A percentile compares a stretch with the other conserved stretches of the same genome.
Conservation (phyloP, 2,329 filamentous ascomycete species). For the Apiospora arundinis region DNA sequence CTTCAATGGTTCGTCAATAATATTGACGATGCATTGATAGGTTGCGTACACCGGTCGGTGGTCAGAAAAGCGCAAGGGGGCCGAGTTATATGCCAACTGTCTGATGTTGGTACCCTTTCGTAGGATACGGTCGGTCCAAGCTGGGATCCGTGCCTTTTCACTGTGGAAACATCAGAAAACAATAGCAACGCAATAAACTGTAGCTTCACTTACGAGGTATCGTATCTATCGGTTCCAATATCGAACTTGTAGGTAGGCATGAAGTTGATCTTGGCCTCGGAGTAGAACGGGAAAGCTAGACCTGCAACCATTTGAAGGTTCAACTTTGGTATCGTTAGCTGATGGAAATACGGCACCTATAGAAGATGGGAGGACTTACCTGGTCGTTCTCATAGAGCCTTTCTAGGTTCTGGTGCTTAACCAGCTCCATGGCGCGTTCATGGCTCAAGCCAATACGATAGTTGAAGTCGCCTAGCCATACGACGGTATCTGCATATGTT, state of each 20-base stretch:
- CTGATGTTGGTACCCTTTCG: slow-evolving; percentile 84
- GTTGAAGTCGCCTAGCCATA: slow-evolving; percentile 98
- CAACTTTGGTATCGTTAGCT: slow-evolving; percentile 56
- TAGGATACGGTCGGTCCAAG: slow-evolving; percentile 95
- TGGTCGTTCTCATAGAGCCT: slow-evolving; percentile 91
- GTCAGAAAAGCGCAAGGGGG: slow-evolving; percentile 87
- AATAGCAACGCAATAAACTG: neutral
- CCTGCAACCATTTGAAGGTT: slow-evolving; percentile 97
- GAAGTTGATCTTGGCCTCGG: slow-evolving; percentile 86
- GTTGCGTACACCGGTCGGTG: slow-evolving; percentile 93
- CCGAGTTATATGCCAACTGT: slow-evolving; percentile 82
- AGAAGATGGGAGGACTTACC: slow-evolving; percentile 44
- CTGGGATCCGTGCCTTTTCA: slow-evolving; percentile 92
- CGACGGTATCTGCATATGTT: slow-evolving; percentile 65
- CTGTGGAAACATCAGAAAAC: slow-evolving; percentile 44
- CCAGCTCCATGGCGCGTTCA: slow-evolving; percentile 77
- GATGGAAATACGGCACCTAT: neutral
- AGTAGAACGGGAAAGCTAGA: slow-evolving; percentile 88
- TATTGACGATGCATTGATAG: slow-evolving; percentile 83
- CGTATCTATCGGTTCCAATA: slow-evolving; percentile 85
- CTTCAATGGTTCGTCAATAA: slow-evolving; percentile 77
- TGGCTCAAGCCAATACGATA: slow-evolving; percentile 89
- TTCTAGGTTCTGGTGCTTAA: slow-evolving; percentile 75
- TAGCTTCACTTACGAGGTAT: slow-evolving; percentile 73
- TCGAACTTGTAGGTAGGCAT: slow-evolving; percentile 97